Evolutionary conservation across 2,329 filamentous ascomycete species (phyloP), one percentile per base, ranked within the genome.

Genomic region (Sphaerostilbella broomeana): DNA sequence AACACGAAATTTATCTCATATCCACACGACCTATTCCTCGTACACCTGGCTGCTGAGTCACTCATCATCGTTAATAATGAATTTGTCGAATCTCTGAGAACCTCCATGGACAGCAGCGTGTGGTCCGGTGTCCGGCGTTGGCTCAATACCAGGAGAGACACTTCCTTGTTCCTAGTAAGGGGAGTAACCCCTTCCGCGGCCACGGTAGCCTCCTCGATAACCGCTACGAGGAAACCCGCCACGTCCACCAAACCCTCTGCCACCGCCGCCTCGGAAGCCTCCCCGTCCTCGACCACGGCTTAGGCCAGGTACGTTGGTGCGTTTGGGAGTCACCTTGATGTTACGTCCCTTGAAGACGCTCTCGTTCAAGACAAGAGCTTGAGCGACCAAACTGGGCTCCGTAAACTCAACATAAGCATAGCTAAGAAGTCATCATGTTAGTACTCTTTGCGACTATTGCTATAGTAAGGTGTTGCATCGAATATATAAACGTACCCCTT

Each of bases 351-450:
- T 88, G 68, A 98, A 95, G 42, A 94, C 75, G 63, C 88, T 95
- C 67, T 98, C 92, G 62, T 98, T 97, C 42, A 98, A 72, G 27
- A 97, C 88, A 45, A 98, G 75, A 18, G 92, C 92, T 62, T 94
- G 86, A 33, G 86, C 87, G 47, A 98, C 90, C 46, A 95, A 73
- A 64, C 79, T 89, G 34, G 92, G 88, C 67, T 97, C 92, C 45
- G 86, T 84, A 60, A 98, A 98, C 67, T 98, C 92, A 55, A 98
- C 92, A 67, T 98, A 98, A 58, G 92, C 92, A 68, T 98, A 98
- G 50, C 89, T 95, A 65, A 40, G 50, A 32, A 24, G 12, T n/a
- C n/a, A n/a, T n/a, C n/a, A n/a, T n/a, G n/a, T n/a, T n/a, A n/a
- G n/a, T n/a, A n/a, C n/a, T n/a, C n/a, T n/a, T n/a, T n/a, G n/a